A percentile compares a stretch with the other conserved stretches of the same genome.
Evolutionary conservation across 1,284 basidiomycete genomes (phyloP).

Genomic region (Gastroboletus turbinatus): DNA sequence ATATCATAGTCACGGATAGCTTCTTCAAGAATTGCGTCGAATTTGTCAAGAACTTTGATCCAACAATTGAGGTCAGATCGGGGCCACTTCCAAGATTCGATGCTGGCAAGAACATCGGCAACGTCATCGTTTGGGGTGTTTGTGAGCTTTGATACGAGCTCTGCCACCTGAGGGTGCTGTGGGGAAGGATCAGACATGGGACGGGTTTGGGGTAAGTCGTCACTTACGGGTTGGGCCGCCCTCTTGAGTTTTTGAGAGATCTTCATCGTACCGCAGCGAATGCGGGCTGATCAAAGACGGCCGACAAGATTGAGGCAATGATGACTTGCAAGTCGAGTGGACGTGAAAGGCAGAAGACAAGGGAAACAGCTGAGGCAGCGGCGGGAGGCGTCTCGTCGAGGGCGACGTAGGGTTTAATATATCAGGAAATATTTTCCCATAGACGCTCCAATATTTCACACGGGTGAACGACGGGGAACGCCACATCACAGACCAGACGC

Average conservation of each 20-base stretch:
- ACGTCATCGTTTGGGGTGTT: conserved; percentile 67
- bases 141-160: conserved; percentile 69
- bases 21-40: conserved; percentile 85
- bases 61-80: conserved; percentile 97
- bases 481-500: background rate
- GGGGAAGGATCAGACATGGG: conserved; percentile 33
- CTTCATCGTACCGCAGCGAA: conserved; percentile 69
- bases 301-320: conserved; percentile 12
- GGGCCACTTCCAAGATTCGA: conserved; percentile 90
- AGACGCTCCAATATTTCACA: conserved; percentile 8
- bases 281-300: conserved; percentile 36
- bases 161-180: conserved; percentile 74
- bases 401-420: conserved; percentile 34
- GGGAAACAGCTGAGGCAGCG: conserved; percentile 7
- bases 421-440: conserved; percentile 35
- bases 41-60: conserved; percentile 94
- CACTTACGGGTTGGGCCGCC: conserved; percentile 61
- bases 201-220: background rate
- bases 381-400: conserved; percentile 8
- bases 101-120: conserved; percentile 58
- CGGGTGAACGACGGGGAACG: background rate
- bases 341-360: conserved; percentile 21
- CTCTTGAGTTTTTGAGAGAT: conserved; percentile 79
- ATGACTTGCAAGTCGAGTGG: conserved; percentile 9
- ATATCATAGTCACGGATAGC: conserved; percentile 83